Conservation (phyloP, 345 rosid genomes). For the Heritiera littoralis region DNA sequence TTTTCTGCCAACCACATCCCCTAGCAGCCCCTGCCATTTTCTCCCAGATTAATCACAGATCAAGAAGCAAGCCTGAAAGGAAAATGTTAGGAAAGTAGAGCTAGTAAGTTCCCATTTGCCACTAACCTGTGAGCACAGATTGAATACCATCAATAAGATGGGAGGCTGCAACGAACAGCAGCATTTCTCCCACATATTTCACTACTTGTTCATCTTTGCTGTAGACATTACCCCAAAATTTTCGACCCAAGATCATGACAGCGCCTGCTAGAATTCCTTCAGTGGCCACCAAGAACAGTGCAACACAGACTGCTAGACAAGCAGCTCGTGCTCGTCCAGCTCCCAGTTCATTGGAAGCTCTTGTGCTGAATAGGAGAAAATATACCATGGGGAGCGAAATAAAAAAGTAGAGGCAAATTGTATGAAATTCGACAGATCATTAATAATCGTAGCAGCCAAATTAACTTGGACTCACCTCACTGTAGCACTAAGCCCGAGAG, state of each 20-base stretch:
- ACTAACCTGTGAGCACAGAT: conserved; percentile 48
- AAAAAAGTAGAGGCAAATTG: not conserved
- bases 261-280: conserved; percentile 23
- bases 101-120: not conserved
- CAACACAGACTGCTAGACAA: conserved; percentile 19
- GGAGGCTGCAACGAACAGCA: conserved; percentile 37
- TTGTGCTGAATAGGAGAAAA: conserved; percentile 22
- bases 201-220: conserved; percentile 42
- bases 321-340: conserved; percentile 33
- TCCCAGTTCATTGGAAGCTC: conserved; percentile 39
- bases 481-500: conserved; percentile 19
- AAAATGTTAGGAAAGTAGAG: not conserved
- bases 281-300: not conserved
- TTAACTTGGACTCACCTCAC: conserved; percentile 11
- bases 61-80: not conserved
- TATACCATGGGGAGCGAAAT: not conserved
- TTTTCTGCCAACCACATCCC: conserved; percentile 72
- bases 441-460: not conserved
- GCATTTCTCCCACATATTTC: conserved; percentile 35
- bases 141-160: conserved; percentile 45
- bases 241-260: conserved; percentile 16
- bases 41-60: too few species aligned
- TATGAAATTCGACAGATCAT: not conserved
- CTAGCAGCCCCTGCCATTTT: conserved; percentile 44
- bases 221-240: conserved; percentile 8